Percentiles rank a stretch among this genome's conserved stretches.
Evolutionary conservation across 306 rosid species (phyloP).

Genomic region (Dryas alaskensis): DNA sequence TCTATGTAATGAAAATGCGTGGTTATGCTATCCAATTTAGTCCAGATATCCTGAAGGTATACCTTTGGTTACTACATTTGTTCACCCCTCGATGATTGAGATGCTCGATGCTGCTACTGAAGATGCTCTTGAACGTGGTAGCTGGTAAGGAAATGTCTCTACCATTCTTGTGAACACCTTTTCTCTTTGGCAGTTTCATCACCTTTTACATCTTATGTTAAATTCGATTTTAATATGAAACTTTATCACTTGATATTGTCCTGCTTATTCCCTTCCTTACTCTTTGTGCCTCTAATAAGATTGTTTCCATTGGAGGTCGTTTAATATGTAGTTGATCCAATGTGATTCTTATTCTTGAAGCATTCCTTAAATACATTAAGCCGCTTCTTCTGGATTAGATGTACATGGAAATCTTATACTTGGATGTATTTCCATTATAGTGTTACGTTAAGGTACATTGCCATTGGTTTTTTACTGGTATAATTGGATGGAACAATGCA

Average conservation of each 20-base stretch:
- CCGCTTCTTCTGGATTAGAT: not conserved
- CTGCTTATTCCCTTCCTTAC: not conserved
- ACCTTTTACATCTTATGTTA: not conserved
- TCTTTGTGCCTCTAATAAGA: not conserved
- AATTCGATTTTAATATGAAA: not conserved
- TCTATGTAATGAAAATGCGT: slow-evolving; percentile 42
- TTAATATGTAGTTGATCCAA: not conserved
- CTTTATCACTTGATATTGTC: slow-evolving; percentile 7
- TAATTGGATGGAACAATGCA: slow-evolving; percentile 37
- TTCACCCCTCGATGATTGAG: slow-evolving; percentile 85
- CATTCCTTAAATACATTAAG: not conserved
- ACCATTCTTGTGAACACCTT: not conserved
- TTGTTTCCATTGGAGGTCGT: not conserved
- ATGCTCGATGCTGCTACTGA: slow-evolving; percentile 92
- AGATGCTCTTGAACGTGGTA: slow-evolving; percentile 81
- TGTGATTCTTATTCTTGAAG: not conserved
- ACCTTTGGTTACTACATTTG: slow-evolving; percentile 74
- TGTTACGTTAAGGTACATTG: slow-evolving; percentile 6
- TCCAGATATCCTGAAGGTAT: slow-evolving; percentile 96
- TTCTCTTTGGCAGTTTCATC: not conserved
- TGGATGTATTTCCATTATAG: slow-evolving; percentile 4
- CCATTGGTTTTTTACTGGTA: slow-evolving; percentile 3
- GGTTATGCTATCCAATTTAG: slow-evolving; percentile 65
- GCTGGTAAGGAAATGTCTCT: slow-evolving; percentile 60
- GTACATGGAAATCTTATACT: not conserved